A percentile compares a stretch with the other conserved stretches of the same genome.
Evolutionary conservation across 495 filamentous ascomycete species (phyloP).

Genomic region (Cairneyella variabilis): DNA sequence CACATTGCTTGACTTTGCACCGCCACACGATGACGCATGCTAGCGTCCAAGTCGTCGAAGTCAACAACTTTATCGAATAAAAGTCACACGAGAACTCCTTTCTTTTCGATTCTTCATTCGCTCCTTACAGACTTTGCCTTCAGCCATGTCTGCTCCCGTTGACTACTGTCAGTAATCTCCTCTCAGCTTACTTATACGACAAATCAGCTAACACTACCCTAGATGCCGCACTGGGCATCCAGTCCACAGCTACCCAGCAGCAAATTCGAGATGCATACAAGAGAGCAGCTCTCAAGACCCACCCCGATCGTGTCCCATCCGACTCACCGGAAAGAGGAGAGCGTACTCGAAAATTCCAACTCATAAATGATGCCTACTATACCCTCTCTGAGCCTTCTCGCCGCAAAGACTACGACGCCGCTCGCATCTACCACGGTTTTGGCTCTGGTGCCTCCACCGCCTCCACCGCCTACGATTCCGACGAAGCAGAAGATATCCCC

Average conservation of each 20-base stretch:
- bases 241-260: conserved; percentile 67
- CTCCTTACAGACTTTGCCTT: neutral
- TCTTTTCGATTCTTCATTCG: neutral
- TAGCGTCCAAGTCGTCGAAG: no score
- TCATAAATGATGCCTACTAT: conserved; percentile 97
- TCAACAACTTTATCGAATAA: neutral
- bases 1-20: neutral
- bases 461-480: conserved; percentile 41
- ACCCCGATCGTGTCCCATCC: conserved; percentile 85
- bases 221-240: conserved; percentile 71
- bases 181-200: neutral
- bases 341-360: conserved; percentile 88
- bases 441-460: conserved; percentile 36
- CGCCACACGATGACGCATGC: conserved; percentile 7
- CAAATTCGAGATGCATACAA: conserved; percentile 97
- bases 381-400: conserved; percentile 78
- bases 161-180: conserved; percentile 47
- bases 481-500: conserved; percentile 60
- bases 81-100: neutral
- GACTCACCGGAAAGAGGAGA: conserved; percentile 79
- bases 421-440: conserved; percentile 39
- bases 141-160: conserved; percentile 41
- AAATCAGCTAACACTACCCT: conserved; percentile 16
- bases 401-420: conserved; percentile 84
- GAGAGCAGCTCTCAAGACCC: conserved; percentile 86